Percentiles rank a stretch among this genome's conserved stretches.
phyloP scores from a whole-genome alignment of 1,284 basidiomycete species.

The Ustilago tritici region DNA sequence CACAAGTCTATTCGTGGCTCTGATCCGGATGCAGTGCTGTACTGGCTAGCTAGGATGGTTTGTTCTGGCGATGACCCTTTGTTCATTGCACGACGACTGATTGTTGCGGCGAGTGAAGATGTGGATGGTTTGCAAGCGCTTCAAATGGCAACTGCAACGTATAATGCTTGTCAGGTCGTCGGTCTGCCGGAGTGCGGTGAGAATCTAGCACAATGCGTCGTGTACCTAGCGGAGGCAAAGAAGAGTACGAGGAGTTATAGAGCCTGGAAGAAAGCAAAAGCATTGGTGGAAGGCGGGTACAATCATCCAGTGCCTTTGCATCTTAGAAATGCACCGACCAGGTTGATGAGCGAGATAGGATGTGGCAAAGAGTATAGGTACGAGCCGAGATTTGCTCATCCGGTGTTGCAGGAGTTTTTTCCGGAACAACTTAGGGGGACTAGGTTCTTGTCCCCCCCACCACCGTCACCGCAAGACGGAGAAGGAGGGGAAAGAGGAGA shows the following conservation, averaged over 20 bases:
- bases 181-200: slow-evolving; percentile 77
- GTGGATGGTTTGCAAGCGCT: slow-evolving; percentile 80
- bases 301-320: slow-evolving; percentile 78
- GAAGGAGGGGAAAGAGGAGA: background rate
- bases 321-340: slow-evolving; percentile 88
- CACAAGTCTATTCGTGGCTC: slow-evolving; percentile 88
- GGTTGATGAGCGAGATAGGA: slow-evolving; percentile 83
- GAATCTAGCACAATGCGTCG: slow-evolving; percentile 80
- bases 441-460: slow-evolving; percentile 73
- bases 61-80: slow-evolving; percentile 85
- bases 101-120: slow-evolving; percentile 87
- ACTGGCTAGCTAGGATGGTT: slow-evolving; percentile 75
- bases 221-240: slow-evolving; percentile 83
- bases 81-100: slow-evolving; percentile 83
- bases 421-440: slow-evolving; percentile 70
- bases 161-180: slow-evolving; percentile 73
- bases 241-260: slow-evolving; percentile 78
- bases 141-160: slow-evolving; percentile 61
- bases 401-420: slow-evolving; percentile 71
- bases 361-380: slow-evolving; percentile 75
- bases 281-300: slow-evolving; percentile 48
- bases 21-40: slow-evolving; percentile 83
- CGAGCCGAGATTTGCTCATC: slow-evolving; percentile 81
- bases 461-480: background rate
- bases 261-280: slow-evolving; percentile 63